phyloP scores from a whole-genome alignment of 768 basidiomycete genomes.

The Thelephora aurantiotincta region DNA sequence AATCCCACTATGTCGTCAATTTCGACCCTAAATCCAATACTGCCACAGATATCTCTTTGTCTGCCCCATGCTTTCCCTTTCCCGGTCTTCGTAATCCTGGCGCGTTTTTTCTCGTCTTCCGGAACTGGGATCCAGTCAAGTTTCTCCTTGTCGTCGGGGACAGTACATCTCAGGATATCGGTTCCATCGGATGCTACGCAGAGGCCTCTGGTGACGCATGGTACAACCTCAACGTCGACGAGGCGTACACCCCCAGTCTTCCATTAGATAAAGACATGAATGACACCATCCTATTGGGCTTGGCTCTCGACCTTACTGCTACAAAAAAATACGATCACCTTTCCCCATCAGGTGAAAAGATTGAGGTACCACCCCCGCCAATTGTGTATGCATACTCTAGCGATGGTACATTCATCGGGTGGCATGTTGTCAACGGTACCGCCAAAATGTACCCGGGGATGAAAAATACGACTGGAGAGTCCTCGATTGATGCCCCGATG shows the following conservation, averaged over 20 bases:
- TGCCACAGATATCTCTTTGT: conserved; percentile 23
- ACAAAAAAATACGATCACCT: conserved; percentile 22
- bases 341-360: conserved; percentile 25
- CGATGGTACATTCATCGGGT: conserved; percentile 65
- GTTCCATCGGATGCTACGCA: conserved; percentile 23
- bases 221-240: conserved; percentile 32
- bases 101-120: conserved; percentile 23
- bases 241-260: conserved; percentile 38
- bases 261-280: conserved; percentile 57
- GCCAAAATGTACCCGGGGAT: conserved; percentile 43
- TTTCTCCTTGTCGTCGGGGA: conserved; percentile 32
- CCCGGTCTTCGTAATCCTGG: conserved; percentile 33
- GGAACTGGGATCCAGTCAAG: conserved; percentile 30
- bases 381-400: conserved; percentile 65
- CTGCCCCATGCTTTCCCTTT: conserved; percentile 27
- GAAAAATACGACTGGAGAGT: conserved; percentile 16
- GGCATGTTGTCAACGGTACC: conserved; percentile 50
- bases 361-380: conserved; percentile 36
- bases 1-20: conserved; percentile 26
- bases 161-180: conserved; percentile 35
- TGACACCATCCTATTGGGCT: conserved; percentile 53
- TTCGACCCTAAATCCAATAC: conserved; percentile 28
- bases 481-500: conserved; percentile 4
- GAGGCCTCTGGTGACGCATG: conserved; percentile 20
- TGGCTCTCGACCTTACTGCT: conserved; percentile 55